Evolutionary conservation across 352 stramenopile species (phyloP).

Genomic region (Globisporangium orthogonon): DNA sequence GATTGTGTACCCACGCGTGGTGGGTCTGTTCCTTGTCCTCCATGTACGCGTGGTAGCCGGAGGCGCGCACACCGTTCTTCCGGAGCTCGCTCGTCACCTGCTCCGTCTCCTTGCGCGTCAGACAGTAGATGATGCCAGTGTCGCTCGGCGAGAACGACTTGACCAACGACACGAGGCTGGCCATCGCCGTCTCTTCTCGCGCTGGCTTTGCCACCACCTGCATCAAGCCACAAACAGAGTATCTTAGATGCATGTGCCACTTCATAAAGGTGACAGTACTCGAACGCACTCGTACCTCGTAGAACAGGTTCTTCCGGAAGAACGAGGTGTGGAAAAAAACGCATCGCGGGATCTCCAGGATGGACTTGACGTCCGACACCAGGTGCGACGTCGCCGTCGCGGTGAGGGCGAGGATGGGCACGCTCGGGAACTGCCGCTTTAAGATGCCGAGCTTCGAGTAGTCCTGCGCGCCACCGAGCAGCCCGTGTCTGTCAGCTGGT

Average conservation of each 20-base stretch:
- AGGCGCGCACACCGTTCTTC: slow-evolving; percentile 63
- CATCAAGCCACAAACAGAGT: not conserved
- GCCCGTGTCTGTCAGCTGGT: not conserved
- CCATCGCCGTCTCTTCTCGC: slow-evolving; percentile 37
- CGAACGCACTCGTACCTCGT: slow-evolving; percentile 46
- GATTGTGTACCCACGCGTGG: slow-evolving; percentile 41
- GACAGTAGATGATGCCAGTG: slow-evolving; percentile 91
- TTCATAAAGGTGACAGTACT: not conserved
- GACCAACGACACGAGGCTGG: slow-evolving; percentile 76
- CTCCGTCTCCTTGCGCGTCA: slow-evolving; percentile 90
- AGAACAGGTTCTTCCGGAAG: slow-evolving; percentile 88
- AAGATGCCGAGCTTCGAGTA: slow-evolving; percentile 92
- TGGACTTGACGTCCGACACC: slow-evolving; percentile 64
- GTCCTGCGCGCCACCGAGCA: slow-evolving; percentile 32
- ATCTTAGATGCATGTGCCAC: not conserved
- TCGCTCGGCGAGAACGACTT: slow-evolving; percentile 40
- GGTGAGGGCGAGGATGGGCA: slow-evolving; percentile 90
- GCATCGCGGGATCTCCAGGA: slow-evolving; percentile 65
- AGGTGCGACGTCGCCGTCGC: slow-evolving; percentile 77
- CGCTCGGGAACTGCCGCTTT: slow-evolving; percentile 82
- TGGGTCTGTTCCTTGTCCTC: slow-evolving; percentile 67
- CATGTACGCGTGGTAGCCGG: slow-evolving; percentile 87
- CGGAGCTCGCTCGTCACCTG: slow-evolving; percentile 75
- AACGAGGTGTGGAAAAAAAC: slow-evolving; percentile 89
- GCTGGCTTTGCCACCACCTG: slow-evolving; percentile 43